Conservation (phyloP, 768 basidiomycete genomes). For the Pholiota molesta region DNA sequence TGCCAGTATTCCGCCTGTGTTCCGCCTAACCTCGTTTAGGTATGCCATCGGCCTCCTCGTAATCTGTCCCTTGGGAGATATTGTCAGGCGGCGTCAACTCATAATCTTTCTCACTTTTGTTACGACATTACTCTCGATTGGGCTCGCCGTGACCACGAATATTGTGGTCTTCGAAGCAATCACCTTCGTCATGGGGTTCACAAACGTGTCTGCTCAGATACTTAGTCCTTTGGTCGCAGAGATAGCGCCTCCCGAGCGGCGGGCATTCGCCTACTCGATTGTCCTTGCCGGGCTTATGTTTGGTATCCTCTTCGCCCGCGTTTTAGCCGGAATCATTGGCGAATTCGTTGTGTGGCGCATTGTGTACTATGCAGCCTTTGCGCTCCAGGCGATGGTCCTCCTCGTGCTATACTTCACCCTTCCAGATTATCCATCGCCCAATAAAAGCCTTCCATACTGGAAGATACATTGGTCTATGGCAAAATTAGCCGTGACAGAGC, state of each 20-base stretch:
- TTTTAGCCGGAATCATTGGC: constrained; percentile 73
- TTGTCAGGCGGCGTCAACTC: constrained; percentile 76
- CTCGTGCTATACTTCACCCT: constrained; percentile 60
- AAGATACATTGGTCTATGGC: constrained; percentile 74
- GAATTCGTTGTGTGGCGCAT: constrained; percentile 73
- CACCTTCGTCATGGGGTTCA: constrained; percentile 68
- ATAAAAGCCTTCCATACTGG: constrained; percentile 60
- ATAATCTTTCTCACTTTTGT: constrained; percentile 57
- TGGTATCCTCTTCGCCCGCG: constrained; percentile 73
- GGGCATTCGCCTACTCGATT: constrained; percentile 76
- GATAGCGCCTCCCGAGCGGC: constrained; percentile 69
- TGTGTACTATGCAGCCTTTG: constrained; percentile 77
- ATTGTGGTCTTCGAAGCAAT: constrained; percentile 64
- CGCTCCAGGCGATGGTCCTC: constrained; percentile 62
- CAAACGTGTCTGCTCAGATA: constrained; percentile 75
- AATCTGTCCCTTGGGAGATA: constrained; percentile 81
- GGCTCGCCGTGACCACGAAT: constrained; percentile 63
- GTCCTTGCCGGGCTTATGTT: constrained; percentile 68
- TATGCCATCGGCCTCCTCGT: constrained; percentile 76
- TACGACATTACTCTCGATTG: constrained; percentile 65
- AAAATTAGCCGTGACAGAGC: constrained; percentile 74
- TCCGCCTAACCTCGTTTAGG: constrained; percentile 32
- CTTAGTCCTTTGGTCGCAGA: constrained; percentile 79
- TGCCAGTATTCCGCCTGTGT: not conserved
- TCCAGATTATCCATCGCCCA: constrained; percentile 82